Base-by-base conservation (phyloP, 106 monocot genomes). In the Dioscorea zingiberensis region DNA sequence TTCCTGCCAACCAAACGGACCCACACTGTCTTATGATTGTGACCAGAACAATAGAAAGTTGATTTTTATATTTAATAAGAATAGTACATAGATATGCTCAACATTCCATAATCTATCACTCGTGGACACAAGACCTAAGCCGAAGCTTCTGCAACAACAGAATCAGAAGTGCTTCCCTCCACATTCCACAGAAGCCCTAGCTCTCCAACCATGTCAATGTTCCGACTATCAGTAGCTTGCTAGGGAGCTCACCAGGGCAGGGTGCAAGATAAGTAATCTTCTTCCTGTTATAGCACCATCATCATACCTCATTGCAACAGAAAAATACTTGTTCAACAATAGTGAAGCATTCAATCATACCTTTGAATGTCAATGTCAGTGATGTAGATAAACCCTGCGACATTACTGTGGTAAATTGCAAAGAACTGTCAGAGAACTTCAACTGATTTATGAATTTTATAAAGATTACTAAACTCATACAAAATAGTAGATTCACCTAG, bases 291-390 rank as follows among this genome's bases (percentile, higher is more conserved):
- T 21, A 24, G 2, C 13, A 78, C 13, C 21, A 51, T 51, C 51
- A 51, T 16, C 14, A 51, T 18, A 16, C 3, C 18, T 51, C 15
- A 4, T 18, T 13, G 51, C 12, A 19, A 51, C 15, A 2, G 51
- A 51, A 19, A 18, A 18, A 51, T 51, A 18, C 15, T 13, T 51
- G 19, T 51, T 51, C 4, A 7, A 51, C 7, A 13, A 16, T 9
- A 13, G 2, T 51, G 51, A 4, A 1, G 51, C 51, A 44, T 21
- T 17, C 0, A 2, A 4, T 14, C 30, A 67, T 89, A 91, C 91
- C 95, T 91, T 17, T 88, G 85, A 18, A 81, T 76, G 77, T 97
- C 97, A 32, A 97, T 81, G 58, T 97, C 92, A 0, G 91, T 86
- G 30, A 92, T 74, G 29, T 80, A 92, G 55, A 97, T 79, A 68